phyloP scores from a whole-genome alignment of 2,329 filamentous ascomycete species.

The Fusarium robinianum region DNA sequence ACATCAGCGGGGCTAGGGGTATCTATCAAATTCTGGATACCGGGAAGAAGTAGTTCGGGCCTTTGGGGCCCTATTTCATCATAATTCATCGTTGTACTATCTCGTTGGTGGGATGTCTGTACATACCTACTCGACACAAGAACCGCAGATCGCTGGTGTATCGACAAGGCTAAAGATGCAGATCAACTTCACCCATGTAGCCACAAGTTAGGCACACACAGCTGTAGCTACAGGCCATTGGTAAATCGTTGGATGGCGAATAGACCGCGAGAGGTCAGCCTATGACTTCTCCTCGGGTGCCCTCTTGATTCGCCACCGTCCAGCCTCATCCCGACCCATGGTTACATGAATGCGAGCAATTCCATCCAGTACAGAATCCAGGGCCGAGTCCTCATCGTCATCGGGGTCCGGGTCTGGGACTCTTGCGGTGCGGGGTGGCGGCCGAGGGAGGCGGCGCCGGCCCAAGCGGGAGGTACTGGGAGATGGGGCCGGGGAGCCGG shows the following conservation, averaged over 20 bases:
- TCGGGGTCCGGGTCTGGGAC: slow-evolving; percentile 3
- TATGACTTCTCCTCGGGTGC: slow-evolving; percentile 23
- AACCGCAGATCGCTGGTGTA: too few relatives aligned
- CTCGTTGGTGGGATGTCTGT: too few relatives aligned
- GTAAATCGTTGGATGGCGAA: background rate
- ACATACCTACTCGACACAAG: too few relatives aligned
- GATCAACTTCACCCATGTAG: too few relatives aligned
- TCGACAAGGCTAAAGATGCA: too few relatives aligned
- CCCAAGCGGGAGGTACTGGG: slow-evolving; percentile 3
- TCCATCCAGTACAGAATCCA: slow-evolving; percentile 44
- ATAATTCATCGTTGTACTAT: too few relatives aligned
- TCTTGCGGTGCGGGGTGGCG: background rate
- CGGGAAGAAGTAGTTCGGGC: too few relatives aligned
- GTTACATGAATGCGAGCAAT: slow-evolving; percentile 42
- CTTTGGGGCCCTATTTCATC: too few relatives aligned
- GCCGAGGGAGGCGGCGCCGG: background rate
- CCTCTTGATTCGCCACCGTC: slow-evolving; percentile 48
- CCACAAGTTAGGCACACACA: too few relatives aligned
- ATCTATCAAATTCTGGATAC: too few relatives aligned
- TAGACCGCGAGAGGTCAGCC: slow-evolving; percentile 10
- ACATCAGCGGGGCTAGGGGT: too few relatives aligned
- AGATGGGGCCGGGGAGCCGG: slow-evolving; percentile 15
- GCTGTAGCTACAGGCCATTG: too few relatives aligned
- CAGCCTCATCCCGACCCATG: slow-evolving; percentile 45
- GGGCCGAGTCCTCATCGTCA: slow-evolving; percentile 38